These are phyloP conservation scores for Escovopsis sp. DNA, from an alignment of 2,329 filamentous ascomycete species.

Conservation along the genomic window DNA sequence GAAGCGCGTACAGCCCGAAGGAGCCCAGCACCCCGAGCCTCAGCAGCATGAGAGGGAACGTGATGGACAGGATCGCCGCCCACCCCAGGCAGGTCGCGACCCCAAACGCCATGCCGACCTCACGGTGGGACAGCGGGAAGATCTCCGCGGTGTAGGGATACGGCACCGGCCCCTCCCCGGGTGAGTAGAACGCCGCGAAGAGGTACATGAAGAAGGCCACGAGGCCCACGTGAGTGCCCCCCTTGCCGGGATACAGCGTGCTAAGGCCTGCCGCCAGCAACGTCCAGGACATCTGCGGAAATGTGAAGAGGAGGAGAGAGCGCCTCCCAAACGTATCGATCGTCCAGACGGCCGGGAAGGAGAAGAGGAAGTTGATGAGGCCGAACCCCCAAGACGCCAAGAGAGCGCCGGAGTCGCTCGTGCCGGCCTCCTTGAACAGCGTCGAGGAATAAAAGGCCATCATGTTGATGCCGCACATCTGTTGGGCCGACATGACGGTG, in stretches of 20 bases:
- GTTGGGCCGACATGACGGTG: slow-evolving; percentile 65
- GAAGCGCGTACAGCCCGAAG: slow-evolving; percentile 38
- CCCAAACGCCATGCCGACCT: slow-evolving; percentile 55
- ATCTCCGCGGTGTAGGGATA: slow-evolving; percentile 56
- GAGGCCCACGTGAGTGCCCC: slow-evolving; percentile 23
- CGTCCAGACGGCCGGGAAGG: slow-evolving; percentile 41
- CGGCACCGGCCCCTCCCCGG: slow-evolving; percentile 48
- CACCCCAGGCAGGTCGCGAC: slow-evolving; percentile 50
- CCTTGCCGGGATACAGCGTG: slow-evolving; percentile 30
- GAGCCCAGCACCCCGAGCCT: slow-evolving; percentile 29
- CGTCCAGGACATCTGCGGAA: slow-evolving; percentile 27
- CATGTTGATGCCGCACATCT: slow-evolving; percentile 58
- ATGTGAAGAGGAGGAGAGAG: slow-evolving; percentile 28
- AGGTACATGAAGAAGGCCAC: slow-evolving; percentile 42
- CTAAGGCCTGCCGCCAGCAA: slow-evolving; percentile 29
- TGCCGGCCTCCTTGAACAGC: slow-evolving; percentile 42
- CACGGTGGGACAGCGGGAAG: slow-evolving; percentile 54
- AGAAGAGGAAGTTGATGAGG: slow-evolving; percentile 41
- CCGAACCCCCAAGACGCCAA: slow-evolving; percentile 43
- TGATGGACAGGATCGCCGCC: slow-evolving; percentile 46
- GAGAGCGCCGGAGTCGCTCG: slow-evolving; percentile 38
- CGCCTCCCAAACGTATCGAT: slow-evolving; percentile 43
- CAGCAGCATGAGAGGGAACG: slow-evolving; percentile 41
- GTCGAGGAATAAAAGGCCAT: slow-evolving; percentile 63
- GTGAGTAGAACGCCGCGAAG: slow-evolving; percentile 35